Evolutionary conservation across 768 basidiomycete genomes (phyloP).

Genomic region (Chlorophyllum brunneum): DNA sequence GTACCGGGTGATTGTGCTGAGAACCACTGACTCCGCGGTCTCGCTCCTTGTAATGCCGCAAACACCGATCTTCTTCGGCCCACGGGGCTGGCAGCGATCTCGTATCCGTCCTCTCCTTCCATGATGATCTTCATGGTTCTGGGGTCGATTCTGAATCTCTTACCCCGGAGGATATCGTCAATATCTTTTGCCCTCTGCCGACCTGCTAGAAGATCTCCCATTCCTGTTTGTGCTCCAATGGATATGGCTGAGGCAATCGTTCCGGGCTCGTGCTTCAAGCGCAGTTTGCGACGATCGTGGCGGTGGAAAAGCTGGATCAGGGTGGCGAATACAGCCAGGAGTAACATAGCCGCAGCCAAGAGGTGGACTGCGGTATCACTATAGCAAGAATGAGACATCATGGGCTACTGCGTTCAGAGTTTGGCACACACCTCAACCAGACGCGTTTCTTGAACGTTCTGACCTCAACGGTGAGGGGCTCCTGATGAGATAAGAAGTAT

Average conservation of each 20-base stretch:
- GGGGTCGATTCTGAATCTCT: conserved; percentile 49
- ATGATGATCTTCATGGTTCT: conserved; percentile 48
- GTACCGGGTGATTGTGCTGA: conserved; percentile 1
- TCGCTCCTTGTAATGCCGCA: conserved; percentile 24
- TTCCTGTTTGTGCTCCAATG: conserved; percentile 47
- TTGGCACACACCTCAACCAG: conserved; percentile 39
- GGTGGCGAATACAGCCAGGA: conserved; percentile 39
- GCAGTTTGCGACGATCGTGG: conserved; percentile 37
- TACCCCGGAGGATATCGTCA: conserved; percentile 34
- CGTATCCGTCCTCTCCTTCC: conserved; percentile 49
- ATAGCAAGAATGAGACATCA: conserved; percentile 1
- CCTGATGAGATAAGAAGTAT: conserved; percentile 40
- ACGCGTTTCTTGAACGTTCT: conserved; percentile 43
- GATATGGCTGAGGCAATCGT: conserved; percentile 56
- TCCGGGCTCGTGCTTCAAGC: conserved; percentile 44
- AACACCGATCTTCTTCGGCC: conserved; percentile 25
- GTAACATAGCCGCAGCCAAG: conserved; percentile 35
- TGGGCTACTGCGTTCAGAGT: neutral
- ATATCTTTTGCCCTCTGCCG: conserved; percentile 38
- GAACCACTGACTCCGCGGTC: neutral
- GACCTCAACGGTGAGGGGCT: conserved; percentile 35
- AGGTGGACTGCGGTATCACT: conserved; percentile 43
- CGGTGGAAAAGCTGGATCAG: conserved; percentile 47
- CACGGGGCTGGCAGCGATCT: conserved; percentile 30
- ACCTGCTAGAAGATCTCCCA: conserved; percentile 41